phyloP scores from a whole-genome alignment of 768 basidiomycete genomes.

The Exidia glandulosa region DNA sequence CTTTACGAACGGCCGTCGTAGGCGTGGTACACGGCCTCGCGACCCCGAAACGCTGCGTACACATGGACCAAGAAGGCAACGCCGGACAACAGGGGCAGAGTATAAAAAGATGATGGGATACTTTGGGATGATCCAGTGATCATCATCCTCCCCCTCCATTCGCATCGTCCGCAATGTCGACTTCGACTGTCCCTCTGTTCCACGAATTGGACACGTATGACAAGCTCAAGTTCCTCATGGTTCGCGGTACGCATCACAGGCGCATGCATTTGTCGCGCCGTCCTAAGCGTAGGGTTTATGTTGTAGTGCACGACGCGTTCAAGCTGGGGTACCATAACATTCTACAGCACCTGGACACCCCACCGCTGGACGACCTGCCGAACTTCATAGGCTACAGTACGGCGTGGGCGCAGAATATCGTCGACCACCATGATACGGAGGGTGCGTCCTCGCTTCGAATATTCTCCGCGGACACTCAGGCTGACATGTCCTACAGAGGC shows the following conservation, averaged over 20 bases:
- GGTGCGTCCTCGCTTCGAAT: slow-evolving; percentile 6
- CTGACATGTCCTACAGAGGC: slow-evolving; percentile 10
- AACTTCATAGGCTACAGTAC: slow-evolving; percentile 32
- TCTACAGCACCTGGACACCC: slow-evolving; percentile 22
- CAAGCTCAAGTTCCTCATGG: slow-evolving; percentile 12
- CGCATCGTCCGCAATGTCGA: too few relatives aligned
- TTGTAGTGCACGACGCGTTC: slow-evolving; percentile 25
- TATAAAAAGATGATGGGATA: too few relatives aligned
- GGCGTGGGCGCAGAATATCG: slow-evolving; percentile 26
- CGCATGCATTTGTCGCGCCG: neutral
- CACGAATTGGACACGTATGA: too few relatives aligned
- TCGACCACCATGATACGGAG: slow-evolving; percentile 26
- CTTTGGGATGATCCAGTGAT: too few relatives aligned
- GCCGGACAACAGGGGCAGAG: too few relatives aligned
- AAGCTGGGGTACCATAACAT: slow-evolving; percentile 27
- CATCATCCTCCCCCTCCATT: too few relatives aligned
- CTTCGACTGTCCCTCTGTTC: too few relatives aligned
- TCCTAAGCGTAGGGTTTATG: neutral
- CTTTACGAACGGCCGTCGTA: too few relatives aligned
- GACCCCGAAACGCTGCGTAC: too few relatives aligned
- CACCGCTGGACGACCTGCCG: slow-evolving; percentile 23
- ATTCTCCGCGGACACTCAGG: neutral
- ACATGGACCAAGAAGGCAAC: too few relatives aligned
- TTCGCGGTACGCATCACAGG: slow-evolving; percentile 5
- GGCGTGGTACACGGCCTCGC: too few relatives aligned